These are phyloP conservation scores for Triticum turgidum DNA, from an alignment of 176 grass and related monocot genomes.

Conservation along the genomic window DNA sequence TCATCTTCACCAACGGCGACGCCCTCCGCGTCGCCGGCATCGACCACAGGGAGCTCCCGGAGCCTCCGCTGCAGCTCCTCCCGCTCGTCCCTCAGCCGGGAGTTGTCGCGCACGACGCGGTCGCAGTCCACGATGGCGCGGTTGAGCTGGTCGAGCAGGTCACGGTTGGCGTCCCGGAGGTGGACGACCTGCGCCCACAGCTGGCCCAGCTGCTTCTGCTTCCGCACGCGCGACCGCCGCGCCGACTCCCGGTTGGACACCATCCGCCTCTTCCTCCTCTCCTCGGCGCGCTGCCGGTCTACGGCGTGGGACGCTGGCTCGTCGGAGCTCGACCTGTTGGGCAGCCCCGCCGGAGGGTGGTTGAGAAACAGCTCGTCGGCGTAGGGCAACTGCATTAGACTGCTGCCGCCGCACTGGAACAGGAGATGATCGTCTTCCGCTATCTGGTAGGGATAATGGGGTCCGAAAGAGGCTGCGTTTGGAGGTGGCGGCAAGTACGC, in stretches of 20 bases:
- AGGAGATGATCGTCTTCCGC: constrained; percentile 16
- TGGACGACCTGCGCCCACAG: constrained; percentile 49
- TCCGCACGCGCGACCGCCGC: constrained; percentile 67
- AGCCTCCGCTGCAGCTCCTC: constrained; percentile 48
- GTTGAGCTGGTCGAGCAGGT: constrained; percentile 68
- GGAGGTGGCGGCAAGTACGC: constrained; percentile 18
- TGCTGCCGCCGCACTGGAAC: constrained; percentile 22
- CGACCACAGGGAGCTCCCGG: background rate
- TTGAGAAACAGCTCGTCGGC: constrained; percentile 26
- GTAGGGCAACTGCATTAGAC: background rate
- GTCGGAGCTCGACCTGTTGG: constrained; percentile 2
- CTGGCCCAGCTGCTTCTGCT: constrained; percentile 68
- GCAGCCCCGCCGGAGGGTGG: constrained; percentile 1
- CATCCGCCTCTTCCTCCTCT: constrained; percentile 66
- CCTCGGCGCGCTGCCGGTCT: constrained; percentile 38
- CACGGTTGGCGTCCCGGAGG: constrained; percentile 52
- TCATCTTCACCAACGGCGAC: background rate
- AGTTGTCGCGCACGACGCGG: constrained; percentile 36
- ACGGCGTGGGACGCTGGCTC: background rate
- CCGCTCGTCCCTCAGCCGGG: constrained; percentile 31
- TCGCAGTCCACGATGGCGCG: constrained; percentile 41
- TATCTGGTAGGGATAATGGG: constrained; percentile 36
- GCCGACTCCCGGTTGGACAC: constrained; percentile 81
- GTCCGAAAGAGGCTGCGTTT: constrained; percentile 19
- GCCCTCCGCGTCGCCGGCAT: background rate